A percentile compares a stretch with the other conserved stretches of the same genome.
Evolutionary conservation across 2,329 filamentous ascomycete species (phyloP).

Genomic region (Nigrograna mackinnonii): DNA sequence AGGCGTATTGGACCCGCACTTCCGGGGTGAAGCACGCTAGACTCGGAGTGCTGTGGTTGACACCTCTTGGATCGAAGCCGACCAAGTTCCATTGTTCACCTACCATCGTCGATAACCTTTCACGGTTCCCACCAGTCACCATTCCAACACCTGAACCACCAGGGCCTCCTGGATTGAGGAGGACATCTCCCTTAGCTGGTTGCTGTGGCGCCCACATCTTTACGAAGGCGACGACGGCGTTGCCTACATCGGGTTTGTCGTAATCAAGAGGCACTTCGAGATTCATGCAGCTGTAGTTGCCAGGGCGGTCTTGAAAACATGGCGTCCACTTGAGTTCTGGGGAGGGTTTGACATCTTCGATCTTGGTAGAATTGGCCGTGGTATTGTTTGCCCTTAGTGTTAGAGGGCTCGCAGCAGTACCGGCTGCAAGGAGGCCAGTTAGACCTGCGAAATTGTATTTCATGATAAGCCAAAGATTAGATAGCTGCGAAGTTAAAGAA

Average conservation of each 20-base stretch:
- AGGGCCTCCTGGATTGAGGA: slow-evolving; percentile 42
- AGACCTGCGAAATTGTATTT: too few relatives aligned
- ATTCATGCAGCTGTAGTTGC: slow-evolving; percentile 15
- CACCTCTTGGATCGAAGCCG: slow-evolving; percentile 44
- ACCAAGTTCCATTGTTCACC: slow-evolving; percentile 42
- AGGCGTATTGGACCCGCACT: neutral
- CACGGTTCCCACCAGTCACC: too few relatives aligned
- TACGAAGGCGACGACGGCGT: slow-evolving; percentile 48
- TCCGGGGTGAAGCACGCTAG: slow-evolving; percentile 28
- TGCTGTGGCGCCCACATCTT: slow-evolving; percentile 17
- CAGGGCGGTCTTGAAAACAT: slow-evolving; percentile 23
- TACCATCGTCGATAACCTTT: too few relatives aligned
- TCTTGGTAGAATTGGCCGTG: neutral
- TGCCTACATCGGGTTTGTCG: slow-evolving; percentile 10
- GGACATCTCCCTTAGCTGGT: slow-evolving; percentile 48
- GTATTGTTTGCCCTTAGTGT: neutral
- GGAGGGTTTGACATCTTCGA: neutral
- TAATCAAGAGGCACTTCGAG: slow-evolving; percentile 19
- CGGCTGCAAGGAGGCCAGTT: neutral
- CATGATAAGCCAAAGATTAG: too few relatives aligned
- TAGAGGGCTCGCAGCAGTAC: neutral
- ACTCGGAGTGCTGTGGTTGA: slow-evolving; percentile 38
- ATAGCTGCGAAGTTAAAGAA: too few relatives aligned
- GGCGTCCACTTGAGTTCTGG: slow-evolving; percentile 9
- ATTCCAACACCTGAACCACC: slow-evolving; percentile 50